Conservation (phyloP, 1,284 basidiomycete genomes). For the Caloboletus inedulis region DNA sequence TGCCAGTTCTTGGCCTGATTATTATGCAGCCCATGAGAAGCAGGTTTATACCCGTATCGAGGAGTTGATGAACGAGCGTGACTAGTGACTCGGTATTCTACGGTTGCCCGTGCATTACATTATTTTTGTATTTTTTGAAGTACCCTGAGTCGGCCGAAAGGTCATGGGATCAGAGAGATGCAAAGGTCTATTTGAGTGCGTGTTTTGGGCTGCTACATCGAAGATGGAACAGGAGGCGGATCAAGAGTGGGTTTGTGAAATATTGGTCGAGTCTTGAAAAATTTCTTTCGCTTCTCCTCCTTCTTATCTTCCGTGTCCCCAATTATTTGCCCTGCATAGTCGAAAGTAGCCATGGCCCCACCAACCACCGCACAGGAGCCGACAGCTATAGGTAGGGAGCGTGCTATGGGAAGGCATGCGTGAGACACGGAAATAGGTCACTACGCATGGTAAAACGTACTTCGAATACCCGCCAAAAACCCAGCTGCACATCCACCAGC, state of each 20-base stretch:
- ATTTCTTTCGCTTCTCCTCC: conserved; percentile 64
- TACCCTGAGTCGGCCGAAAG: background rate
- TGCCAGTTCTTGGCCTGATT: conserved; percentile 51
- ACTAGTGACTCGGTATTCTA: background rate
- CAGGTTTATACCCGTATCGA: conserved; percentile 39
- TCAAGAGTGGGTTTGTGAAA: conserved; percentile 36
- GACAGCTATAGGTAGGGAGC: conserved; percentile 82
- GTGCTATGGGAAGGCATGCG: conserved; percentile 44
- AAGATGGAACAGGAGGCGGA: conserved; percentile 12
- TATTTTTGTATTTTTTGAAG: background rate
- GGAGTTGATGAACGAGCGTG: conserved; percentile 28
- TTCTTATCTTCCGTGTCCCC: conserved; percentile 41
- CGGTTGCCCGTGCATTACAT: background rate
- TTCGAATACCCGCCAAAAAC: conserved; percentile 82
- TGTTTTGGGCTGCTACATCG: conserved; percentile 9
- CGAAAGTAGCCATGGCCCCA: conserved; percentile 78
- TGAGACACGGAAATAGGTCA: conserved; percentile 6
- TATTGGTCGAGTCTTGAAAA: conserved; percentile 59
- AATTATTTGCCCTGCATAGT: conserved; percentile 71
- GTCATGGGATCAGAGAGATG: background rate
- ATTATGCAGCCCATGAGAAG: conserved; percentile 46
- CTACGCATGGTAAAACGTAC: conserved; percentile 40
- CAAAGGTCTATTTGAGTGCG: conserved; percentile 17
- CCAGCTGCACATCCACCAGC: conserved; percentile 92
- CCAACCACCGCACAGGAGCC: conserved; percentile 81